Base-by-base conservation (phyloP, 768 basidiomycete species). In the Tylopilus plumbeoviolaceoides region DNA sequence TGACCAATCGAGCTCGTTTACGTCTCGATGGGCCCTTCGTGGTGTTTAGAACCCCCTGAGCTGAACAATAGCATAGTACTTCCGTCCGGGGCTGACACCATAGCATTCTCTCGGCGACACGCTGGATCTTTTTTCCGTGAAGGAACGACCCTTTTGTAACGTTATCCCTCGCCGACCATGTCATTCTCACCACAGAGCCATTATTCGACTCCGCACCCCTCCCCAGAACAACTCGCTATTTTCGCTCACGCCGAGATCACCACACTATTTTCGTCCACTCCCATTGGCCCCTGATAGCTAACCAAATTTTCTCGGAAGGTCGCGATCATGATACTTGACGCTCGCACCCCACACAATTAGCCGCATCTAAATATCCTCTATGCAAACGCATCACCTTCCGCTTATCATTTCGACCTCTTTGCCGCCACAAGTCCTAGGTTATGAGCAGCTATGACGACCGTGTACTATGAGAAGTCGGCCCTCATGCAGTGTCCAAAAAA, bases 171-270 rank as follows among this genome's bases (percentile, higher is more conserved):
- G 5, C 36, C 25, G 17, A 35, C 36, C 8, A 43, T 38, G 11
- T 18, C 18, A 12, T 55, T 63, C 63, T 50, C 64, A 59, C 61
- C 33, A 3, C 5, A 39, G 21, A 17, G 20, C 53, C 48, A 52
- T 55, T 55, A 50, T 47, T 42, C 41, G 39, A 43, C 54, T 30
- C 47, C 40, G 14, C 36, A 35, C 38, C 42, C 59, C 51, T 52
- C 42, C 50, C 52, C 30, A 48, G 55, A 42, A 47, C 44, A 17
- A 48, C 46, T 45, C 31, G 46, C 59, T 38, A 42, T 54, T 53
- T 55, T 61, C 48, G 43, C 39, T 48, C 57, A 21, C 44, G n/a
- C 51, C 54, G 54, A 63, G 53, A 57, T 58, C 54, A 48, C 44
- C 51, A 47, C 48, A 44, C 48, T 59, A 50, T 50, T 57, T 50